Evolutionary conservation across 140 eudicot genomes (phyloP), one percentile per base, ranked within the genome.

Genomic region (Bidens hawaiensis): DNA sequence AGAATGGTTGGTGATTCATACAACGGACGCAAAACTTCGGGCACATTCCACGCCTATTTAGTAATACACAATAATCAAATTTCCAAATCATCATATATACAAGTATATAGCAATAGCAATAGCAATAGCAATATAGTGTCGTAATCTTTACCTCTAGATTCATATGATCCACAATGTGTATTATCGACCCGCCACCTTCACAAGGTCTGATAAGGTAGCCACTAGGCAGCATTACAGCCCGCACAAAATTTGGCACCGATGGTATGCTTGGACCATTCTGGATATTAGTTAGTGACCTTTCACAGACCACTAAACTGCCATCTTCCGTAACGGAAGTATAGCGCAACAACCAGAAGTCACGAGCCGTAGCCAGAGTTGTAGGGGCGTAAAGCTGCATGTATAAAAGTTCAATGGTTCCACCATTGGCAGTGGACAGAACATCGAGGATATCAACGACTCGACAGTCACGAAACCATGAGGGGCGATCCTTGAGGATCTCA

Each of bases 301-400:
- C 96, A 75, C 96, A 87, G 16, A 87, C 97, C 95, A 90, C 97
- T 56, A 90, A 64, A 53, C 97, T 90, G 49, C 97, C 94, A 78
- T 86, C 97, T 38, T 90, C 97, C 76, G 82, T 81, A 57, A 83
- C 76, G 2, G 97, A 79, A 66, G 97, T 86, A 69, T 86, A 90
- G 65, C 97, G 94, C 16, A 90, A 17, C 78, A 90, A 58, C 90
- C 87, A 90, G 63, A 90, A 90, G 82, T 90, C 95, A 54, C 95
- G 97, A 43, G 94, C 95, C 1, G 95, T 84, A 21, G 95, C 97
- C 94, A 86, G 62, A 50, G 97, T 90, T 25, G 97, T 86, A 3
- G 97, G 97, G 57, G 97, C 97, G 67, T 86, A 86, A 34, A 90
- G 86, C 97, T 89, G 97, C 95, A 88, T 85, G 84, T 88, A 88